Evolutionary conservation across 257 asterid species (phyloP).

Genomic region (Lithospermum erythrorhizon): DNA sequence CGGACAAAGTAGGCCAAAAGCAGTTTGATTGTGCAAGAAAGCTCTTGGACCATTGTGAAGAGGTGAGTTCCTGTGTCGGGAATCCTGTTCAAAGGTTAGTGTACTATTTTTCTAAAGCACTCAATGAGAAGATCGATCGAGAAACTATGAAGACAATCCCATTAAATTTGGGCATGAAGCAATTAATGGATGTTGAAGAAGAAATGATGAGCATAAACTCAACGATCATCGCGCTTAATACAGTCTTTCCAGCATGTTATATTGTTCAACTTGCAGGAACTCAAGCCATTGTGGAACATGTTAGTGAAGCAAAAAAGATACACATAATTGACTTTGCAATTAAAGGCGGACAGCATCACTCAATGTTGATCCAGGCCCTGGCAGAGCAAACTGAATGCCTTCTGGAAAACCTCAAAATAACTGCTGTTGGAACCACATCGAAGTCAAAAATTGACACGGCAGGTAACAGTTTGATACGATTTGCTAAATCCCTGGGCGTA

Average conservation of each 20-base stretch:
- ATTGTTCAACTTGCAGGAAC: slow-evolving; percentile 39
- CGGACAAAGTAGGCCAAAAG: slow-evolving; percentile 30
- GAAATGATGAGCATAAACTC: slow-evolving; percentile 1
- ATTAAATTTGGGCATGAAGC: slow-evolving; percentile 6
- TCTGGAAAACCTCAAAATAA: slow-evolving; percentile 35
- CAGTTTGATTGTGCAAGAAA: slow-evolving; percentile 21
- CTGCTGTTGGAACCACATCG: slow-evolving; percentile 27
- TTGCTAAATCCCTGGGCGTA: slow-evolving; percentile 35
- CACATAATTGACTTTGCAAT: slow-evolving; percentile 45
- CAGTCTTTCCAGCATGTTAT: slow-evolving; percentile 29
- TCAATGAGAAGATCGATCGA: slow-evolving; percentile 18
- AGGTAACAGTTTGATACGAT: slow-evolving; percentile 24
- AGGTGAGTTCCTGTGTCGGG: slow-evolving; percentile 19
- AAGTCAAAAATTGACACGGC: slow-evolving; percentile 36
- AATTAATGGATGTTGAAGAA: neutral
- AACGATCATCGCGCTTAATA: slow-evolving; percentile 20
- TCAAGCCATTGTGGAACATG: slow-evolving; percentile 35
- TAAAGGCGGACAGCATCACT: slow-evolving; percentile 31
- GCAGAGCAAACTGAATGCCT: slow-evolving; percentile 17
- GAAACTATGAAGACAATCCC: slow-evolving; percentile 14
- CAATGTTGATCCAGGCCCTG: slow-evolving; percentile 53
- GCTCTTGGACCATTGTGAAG: slow-evolving; percentile 19
- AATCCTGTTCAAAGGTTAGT: slow-evolving; percentile 21
- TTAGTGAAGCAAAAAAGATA: slow-evolving; percentile 29
- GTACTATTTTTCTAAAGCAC: slow-evolving; percentile 21